Conservation (phyloP, 2,329 filamentous ascomycete species). For the Diaporthe ilicicola region DNA sequence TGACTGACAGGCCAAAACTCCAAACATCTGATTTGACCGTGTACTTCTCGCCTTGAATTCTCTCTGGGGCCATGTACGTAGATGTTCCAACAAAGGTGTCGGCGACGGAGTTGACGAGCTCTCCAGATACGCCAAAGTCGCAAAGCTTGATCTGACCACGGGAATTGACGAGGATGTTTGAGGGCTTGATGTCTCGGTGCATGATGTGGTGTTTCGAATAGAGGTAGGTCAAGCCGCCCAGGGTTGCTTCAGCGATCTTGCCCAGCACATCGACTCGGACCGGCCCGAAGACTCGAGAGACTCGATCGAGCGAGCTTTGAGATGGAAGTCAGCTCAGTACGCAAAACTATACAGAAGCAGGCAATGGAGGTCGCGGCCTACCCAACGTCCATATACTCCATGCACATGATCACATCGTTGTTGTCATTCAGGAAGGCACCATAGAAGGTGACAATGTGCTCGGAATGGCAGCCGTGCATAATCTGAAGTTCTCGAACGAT, state of each 20-base stretch:
- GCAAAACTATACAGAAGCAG: background rate
- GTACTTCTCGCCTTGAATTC: slow-evolving; percentile 96
- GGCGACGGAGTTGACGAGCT: slow-evolving; percentile 96
- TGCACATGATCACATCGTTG: slow-evolving; percentile 98
- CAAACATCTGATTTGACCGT: slow-evolving; percentile 98
- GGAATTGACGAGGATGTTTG: slow-evolving; percentile 96
- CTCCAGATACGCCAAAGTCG: slow-evolving; percentile 98
- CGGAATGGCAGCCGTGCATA: slow-evolving; percentile 97
- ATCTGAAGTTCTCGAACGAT: slow-evolving; percentile 98
- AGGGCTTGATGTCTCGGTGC: slow-evolving; percentile 98
- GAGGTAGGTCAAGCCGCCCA: slow-evolving; percentile 92
- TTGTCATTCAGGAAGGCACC: slow-evolving; percentile 96
- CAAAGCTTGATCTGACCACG: slow-evolving; percentile 95
- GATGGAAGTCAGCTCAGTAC: slow-evolving; percentile 32
- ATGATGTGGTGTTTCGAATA: slow-evolving; percentile 97
- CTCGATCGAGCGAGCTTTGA: slow-evolving; percentile 80
- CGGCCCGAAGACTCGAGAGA: slow-evolving; percentile 94
- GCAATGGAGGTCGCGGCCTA: slow-evolving; percentile 55
- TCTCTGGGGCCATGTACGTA: slow-evolving; percentile 98
- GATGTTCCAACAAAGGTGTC: slow-evolving; percentile 99
- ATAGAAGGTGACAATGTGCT: slow-evolving; percentile 97
- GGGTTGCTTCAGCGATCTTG: slow-evolving; percentile 95
- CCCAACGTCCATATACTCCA: slow-evolving; percentile 99
- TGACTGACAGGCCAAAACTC: slow-evolving; percentile 94
- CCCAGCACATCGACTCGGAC: slow-evolving; percentile 95